Evolutionary conservation across 805 yeast species (phyloP), one percentile per base, ranked within the genome.

Genomic region (Sugiyamaella mastotermitis): DNA sequence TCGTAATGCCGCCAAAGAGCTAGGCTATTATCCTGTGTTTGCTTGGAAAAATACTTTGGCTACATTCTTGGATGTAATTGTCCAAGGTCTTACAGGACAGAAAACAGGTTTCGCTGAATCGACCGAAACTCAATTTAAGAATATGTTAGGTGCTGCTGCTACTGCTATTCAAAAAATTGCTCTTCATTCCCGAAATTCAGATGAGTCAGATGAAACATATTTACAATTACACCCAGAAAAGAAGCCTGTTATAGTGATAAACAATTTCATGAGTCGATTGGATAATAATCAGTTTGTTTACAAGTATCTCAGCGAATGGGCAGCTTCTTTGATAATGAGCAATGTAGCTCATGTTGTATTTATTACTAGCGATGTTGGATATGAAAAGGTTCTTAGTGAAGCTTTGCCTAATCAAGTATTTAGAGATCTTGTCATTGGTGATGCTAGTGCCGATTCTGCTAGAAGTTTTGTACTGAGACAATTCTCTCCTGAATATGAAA

Each of bases 11-110:
- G 86, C 97, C 0, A 64, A 63, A 18, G 85, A 84, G 56, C 53
- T 87, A 18, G 98, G 98, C 0, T 92, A 92, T 59, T 85, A 75
- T 66, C 98, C 98, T 1, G 80, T 85, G 4, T 92, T 92, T 58
- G 83, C 96, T 16, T 90, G 97, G 95, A 64, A 88, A 43, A 85
- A 85, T 57, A 74, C 82, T 2, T 64, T 88, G 9, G 76, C 95
- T 0, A 75, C 78, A 41, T 78, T 87, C 42, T 64, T 85, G 33
- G 98, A 92, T 61, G 68, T 92, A 51, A 85, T 80, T 38, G 82
- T 83, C 14, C 95, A 86, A 55, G 90, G 97, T 41, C 58, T 90
- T 29, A 86, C 95, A 1, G 98, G 97, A 1, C 97, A 87, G 56
- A 88, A 87, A 55, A 82, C 94, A 3, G 96, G 96, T 1, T 65